Conservation (phyloP, 441 rosid genomes). For the Melastoma candidum region DNA sequence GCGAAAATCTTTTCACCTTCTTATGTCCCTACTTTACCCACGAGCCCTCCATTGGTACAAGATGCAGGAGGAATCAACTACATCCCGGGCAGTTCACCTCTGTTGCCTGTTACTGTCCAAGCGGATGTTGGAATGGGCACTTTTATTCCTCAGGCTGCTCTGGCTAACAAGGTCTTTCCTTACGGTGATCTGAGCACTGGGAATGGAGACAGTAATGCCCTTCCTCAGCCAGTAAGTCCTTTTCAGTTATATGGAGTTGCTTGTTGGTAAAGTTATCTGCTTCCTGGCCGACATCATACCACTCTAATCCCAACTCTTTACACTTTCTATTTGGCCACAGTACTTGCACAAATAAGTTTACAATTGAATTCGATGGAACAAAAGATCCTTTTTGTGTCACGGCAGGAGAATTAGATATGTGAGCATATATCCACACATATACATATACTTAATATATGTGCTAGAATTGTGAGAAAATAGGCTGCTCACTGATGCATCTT, state of each 20-base stretch:
- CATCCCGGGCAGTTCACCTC: slow-evolving; percentile 39
- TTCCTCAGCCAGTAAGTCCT: slow-evolving; percentile 53
- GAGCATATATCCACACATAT: too few species aligned
- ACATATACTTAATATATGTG: too few species aligned
- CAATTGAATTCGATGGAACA: too few species aligned
- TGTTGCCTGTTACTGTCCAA: slow-evolving; percentile 36
- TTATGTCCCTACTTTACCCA: slow-evolving; percentile 33
- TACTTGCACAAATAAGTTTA: too few species aligned
- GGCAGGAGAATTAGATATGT: too few species aligned
- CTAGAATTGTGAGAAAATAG: too few species aligned
- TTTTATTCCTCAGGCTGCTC: slow-evolving; percentile 37
- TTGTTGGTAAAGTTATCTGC: not conserved
- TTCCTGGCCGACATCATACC: too few species aligned
- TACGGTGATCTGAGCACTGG: slow-evolving; percentile 37
- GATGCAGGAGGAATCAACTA: slow-evolving; percentile 35
- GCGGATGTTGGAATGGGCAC: slow-evolving; percentile 42
- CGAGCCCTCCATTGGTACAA: slow-evolving; percentile 33
- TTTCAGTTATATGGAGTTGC: not conserved
- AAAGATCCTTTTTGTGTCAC: too few species aligned
- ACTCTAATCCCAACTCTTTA: too few species aligned
- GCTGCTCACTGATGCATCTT: too few species aligned
- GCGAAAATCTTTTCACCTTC: slow-evolving; percentile 78
- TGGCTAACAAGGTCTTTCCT: slow-evolving; percentile 46
- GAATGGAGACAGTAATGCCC: slow-evolving; percentile 32
- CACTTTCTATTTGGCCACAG: too few species aligned